phyloP scores from a whole-genome alignment of 208 protist species.

The Porcisia deanei region DNA sequence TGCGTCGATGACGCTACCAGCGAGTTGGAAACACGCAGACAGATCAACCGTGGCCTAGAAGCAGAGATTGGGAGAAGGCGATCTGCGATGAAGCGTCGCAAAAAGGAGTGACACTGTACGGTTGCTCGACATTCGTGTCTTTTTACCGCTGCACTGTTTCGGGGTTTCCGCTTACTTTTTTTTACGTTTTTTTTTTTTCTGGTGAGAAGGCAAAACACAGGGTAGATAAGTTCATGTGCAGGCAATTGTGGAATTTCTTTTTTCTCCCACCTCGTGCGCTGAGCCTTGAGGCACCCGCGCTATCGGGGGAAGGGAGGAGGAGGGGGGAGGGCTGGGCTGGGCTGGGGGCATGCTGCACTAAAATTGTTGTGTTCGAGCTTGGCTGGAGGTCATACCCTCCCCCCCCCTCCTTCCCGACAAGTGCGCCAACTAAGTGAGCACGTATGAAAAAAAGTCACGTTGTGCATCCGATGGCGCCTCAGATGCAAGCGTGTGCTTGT shows the following conservation, averaged over 20 bases:
- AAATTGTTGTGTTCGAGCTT: neutral
- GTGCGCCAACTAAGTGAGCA: neutral
- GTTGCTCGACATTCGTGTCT: neutral
- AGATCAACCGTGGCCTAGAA: conserved; percentile 39
- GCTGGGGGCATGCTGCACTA: neutral
- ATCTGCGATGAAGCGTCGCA: conserved; percentile 14
- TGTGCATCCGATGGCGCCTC: neutral
- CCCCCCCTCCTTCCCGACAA: neutral
- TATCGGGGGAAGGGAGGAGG: no score
- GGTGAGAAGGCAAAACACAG: neutral
- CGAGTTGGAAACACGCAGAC: conserved; percentile 40
- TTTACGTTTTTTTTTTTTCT: no score
- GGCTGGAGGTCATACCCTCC: no score
- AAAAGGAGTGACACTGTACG: neutral
- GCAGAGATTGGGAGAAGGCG: conserved; percentile 37
- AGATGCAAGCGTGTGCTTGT: neutral
- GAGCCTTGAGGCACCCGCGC: no score
- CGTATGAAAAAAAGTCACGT: neutral
- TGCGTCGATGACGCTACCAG: conserved; percentile 23
- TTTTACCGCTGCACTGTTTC: neutral
- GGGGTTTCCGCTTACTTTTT: neutral
- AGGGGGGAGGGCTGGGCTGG: no score
- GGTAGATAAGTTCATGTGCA: no score
- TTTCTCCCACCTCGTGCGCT: no score
- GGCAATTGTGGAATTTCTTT: no score